phyloP scores from a whole-genome alignment of 805 yeast species.

The Blastobotrys peoriensis region DNA sequence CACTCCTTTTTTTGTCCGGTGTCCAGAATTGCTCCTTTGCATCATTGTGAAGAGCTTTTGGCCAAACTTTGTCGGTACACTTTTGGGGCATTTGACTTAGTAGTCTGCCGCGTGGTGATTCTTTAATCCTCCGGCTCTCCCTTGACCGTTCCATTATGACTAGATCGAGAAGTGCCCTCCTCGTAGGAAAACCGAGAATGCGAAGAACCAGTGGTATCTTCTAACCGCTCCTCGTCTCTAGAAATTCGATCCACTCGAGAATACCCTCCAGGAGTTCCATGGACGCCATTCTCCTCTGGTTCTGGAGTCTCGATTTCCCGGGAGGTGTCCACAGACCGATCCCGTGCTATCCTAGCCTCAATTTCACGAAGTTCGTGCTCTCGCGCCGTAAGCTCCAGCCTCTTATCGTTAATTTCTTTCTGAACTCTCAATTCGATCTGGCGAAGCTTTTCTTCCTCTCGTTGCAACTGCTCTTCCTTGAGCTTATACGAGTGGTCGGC shows the following conservation, averaged over 20 bases:
- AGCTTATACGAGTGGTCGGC: conserved; percentile 34
- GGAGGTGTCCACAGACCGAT: conserved; percentile 4
- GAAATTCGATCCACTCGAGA: neutral
- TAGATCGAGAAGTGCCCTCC: neutral
- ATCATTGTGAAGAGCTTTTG: no score
- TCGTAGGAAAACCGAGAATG: neutral
- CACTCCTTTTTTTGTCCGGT: no score
- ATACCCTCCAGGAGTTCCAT: neutral
- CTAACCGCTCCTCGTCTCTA: neutral
- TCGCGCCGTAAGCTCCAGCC: conserved; percentile 32
- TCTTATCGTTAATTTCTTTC: conserved; percentile 34
- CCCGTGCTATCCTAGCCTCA: conserved; percentile 30
- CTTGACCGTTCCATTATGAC: neutral
- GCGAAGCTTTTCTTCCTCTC: conserved; percentile 35
- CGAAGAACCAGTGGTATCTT: neutral
- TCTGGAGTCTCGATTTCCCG: neutral
- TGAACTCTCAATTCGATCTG: conserved; percentile 34
- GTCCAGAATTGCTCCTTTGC: no score
- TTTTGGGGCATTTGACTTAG: no score
- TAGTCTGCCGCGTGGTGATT: no score
- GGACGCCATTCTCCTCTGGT: neutral
- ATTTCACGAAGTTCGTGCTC: conserved; percentile 36
- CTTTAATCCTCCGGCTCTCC: neutral
- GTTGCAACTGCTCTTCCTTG: conserved; percentile 36
- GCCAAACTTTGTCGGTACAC: no score